phyloP scores from a whole-genome alignment of 2,329 filamentous ascomycete genomes.

The Aspergillaceae sp. region DNA sequence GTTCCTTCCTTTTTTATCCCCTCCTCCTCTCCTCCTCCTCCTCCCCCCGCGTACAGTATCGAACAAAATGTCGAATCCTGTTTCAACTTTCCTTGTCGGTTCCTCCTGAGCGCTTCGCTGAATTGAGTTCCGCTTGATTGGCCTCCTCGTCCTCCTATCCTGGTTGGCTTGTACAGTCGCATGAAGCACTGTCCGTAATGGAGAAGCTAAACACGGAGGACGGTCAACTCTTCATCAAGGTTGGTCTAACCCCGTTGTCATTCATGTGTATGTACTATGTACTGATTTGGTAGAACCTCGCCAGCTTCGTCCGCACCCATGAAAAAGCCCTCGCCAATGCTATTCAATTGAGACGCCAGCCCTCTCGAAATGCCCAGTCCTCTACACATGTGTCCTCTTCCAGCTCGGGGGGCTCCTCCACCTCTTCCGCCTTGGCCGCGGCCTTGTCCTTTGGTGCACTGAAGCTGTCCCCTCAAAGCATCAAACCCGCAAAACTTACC shows the following conservation, averaged over 20 bases:
- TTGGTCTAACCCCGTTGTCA: constrained; percentile 14
- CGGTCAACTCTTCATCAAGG: constrained; percentile 43
- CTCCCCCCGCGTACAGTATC: constrained; percentile 5
- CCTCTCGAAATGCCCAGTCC: constrained; percentile 59
- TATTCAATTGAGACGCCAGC: constrained; percentile 68
- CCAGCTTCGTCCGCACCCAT: constrained; percentile 91
- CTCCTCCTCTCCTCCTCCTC: constrained; percentile 3
- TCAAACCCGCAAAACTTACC: constrained; percentile 85
- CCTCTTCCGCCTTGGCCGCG: constrained; percentile 64
- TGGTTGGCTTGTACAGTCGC: constrained; percentile 12
- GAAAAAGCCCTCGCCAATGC: constrained; percentile 96
- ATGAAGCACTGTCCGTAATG: constrained; percentile 30
- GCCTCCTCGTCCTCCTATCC: constrained; percentile 10
- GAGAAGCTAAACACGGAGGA: constrained; percentile 44
- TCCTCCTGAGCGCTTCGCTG: constrained; percentile 28
- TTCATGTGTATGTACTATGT: background rate
- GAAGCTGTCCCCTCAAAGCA: constrained; percentile 71
- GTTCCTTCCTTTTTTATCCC: constrained; percentile 7
- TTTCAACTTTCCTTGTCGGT: constrained; percentile 15
- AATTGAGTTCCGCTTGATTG: constrained; percentile 20
- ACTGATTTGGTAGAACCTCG: constrained; percentile 62
- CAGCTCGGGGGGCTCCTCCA: constrained; percentile 54
- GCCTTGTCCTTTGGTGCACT: constrained; percentile 80
- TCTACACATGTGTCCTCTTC: constrained; percentile 38
- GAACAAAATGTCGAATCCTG: constrained; percentile 28